Evolutionary conservation across 108 stramenopile genomes (phyloP), one percentile per base, ranked within the genome.

Genomic region (Nitzschia sp.): DNA sequence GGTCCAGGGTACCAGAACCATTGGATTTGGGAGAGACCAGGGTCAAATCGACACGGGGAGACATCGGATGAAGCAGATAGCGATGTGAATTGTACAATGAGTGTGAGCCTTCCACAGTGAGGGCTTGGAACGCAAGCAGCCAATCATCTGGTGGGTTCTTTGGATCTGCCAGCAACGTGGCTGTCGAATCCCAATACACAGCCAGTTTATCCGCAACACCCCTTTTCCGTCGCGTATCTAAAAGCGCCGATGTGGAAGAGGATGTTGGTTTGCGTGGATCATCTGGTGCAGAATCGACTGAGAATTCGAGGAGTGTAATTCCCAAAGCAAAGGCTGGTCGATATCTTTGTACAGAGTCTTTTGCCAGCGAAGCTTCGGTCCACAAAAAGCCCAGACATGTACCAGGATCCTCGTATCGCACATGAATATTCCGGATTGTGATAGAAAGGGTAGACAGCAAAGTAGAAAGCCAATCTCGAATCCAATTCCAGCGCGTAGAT

Each of bases 401-500:
- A 41, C 88, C 88, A 40, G 85, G 73, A 74, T 90, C 86, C 72
- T 90, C 86, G 63, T 90, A 90, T 57, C 89, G 82, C 10, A 90
- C 62, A 57, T 90, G 89, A 63, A 90, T 73, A 55, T 90, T 90
- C 62, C 59, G 73, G 5, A 87, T 71, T 11, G 89, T 87, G 29
- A 90, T 75, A 14, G 76, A 72, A 7, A 90, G 64, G 11, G 80
- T 82, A 0, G 86, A 73, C 15, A 90, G 59, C 15, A 87, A 21
- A 38, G 57, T 72, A 8, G 84, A 51, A 8, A 80, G 19, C 37
- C 72, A 59, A 26, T 77, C 69, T 44, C 70, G 72, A 25, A 73
- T 51, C 81, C 81, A 85, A 46, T 22, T 51, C 62, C 60, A 64
- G 56, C 41, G 44, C 14, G 48, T 46, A 53, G 29, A 51, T 7